Evolutionary conservation across 345 rosid genomes (phyloP), one percentile per base, ranked within the genome.

Genomic region (Hibiscus mutabilis): DNA sequence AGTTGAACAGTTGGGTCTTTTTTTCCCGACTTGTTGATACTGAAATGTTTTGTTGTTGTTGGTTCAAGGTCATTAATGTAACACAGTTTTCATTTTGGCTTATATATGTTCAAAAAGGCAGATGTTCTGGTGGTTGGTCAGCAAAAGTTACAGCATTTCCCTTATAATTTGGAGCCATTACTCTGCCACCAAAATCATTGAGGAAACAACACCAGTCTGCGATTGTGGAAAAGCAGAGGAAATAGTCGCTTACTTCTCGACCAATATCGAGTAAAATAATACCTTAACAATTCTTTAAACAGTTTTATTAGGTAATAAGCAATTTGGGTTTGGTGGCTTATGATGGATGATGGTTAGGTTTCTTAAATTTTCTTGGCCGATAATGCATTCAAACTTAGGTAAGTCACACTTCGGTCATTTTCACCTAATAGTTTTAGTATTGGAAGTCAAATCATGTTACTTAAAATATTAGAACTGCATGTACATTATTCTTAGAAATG

Each of bases 21-120:
- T 18, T 52, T 51, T 68, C 1, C 10, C 18, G 25, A 65, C 59
- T 4, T 16, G 24, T 52, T 24, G 19, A 9, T 8, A 13, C 3
- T 37, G 29, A 37, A 14, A 27, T 19, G 2, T 37, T 18, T 1
- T 62, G 21, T 61, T 56, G 9, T 56, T 58, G 31, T 62, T 62
- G 27, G 49, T 62, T 60, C 19, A 31, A 60, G 59, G 71, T 51
- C 44, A 67, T 67, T 67, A 66, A 66, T 44, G 58, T 47, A 37
- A 27, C 25, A 51, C 59, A 27, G 40, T 25, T 4, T 67, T 47
- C 59, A 68, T 29, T 35, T 68, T 68, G 44, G 71, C 58, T 13
- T 44, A 15, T 44, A 64, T 13, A 22, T 42, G 55, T 22, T 42
- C 14, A 24, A 42, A 65, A 44, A 52, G 55, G 14, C 69, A 46